These are phyloP conservation scores for Boechera retrofracta DNA, from an alignment of 345 rosid species.

Conservation along the genomic window DNA sequence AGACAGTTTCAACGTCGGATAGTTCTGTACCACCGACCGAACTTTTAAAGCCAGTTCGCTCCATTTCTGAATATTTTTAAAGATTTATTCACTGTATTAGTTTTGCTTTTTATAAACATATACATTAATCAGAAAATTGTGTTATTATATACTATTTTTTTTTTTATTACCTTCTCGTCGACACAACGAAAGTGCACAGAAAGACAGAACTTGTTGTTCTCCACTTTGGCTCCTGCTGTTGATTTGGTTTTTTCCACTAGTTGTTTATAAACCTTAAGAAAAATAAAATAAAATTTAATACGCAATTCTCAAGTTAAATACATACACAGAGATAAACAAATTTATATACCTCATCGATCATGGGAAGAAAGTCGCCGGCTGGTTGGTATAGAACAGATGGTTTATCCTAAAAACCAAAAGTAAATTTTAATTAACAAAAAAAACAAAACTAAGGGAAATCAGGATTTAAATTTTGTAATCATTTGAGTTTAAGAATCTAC, in stretches of 20 bases:
- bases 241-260: slow-evolving; percentile 73
- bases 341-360: slow-evolving; percentile 81
- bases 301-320: not conserved
- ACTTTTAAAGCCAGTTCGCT: slow-evolving; percentile 71
- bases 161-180: slow-evolving; percentile 64
- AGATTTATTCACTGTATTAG: not conserved
- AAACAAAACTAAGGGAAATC: not conserved
- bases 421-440: not conserved
- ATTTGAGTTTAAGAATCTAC: slow-evolving; percentile 36
- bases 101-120: not conserved
- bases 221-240: slow-evolving; percentile 79
- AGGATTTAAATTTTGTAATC: slow-evolving; percentile 37
- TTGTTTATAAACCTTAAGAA: slow-evolving; percentile 60
- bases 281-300: not conserved
- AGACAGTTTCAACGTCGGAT: slow-evolving; percentile 66
- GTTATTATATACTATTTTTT: not conserved
- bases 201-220: slow-evolving; percentile 90
- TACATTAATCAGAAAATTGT: not conserved
- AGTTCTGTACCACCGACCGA: slow-evolving; percentile 63
- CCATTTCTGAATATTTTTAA: slow-evolving; percentile 65
- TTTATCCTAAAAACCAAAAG: slow-evolving; percentile 48
- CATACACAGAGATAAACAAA: not conserved
- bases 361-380: slow-evolving; percentile 81
- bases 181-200: slow-evolving; percentile 94
- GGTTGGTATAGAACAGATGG: slow-evolving; percentile 77